phyloP scores from a whole-genome alignment of 306 rosid genomes.

The Rosa chinensis region DNA sequence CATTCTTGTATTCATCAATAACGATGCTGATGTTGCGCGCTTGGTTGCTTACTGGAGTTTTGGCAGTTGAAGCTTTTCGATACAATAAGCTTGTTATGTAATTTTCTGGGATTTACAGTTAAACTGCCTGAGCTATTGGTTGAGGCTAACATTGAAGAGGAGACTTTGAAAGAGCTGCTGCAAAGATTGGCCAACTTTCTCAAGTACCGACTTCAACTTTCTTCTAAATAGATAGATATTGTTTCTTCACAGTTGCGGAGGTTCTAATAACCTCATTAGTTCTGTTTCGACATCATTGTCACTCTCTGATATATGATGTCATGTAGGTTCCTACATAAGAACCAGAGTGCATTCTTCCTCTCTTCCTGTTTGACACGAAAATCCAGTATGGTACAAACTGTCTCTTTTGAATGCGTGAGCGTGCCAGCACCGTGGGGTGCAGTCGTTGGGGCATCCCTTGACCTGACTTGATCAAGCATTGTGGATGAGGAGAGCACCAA shows the following conservation, averaged over 20 bases:
- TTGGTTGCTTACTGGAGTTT: background rate
- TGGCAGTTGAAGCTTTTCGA: conserved; percentile 1
- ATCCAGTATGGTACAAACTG: no score
- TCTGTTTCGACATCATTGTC: no score
- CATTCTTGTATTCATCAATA: background rate
- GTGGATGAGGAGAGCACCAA: no score
- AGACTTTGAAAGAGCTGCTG: conserved; percentile 56
- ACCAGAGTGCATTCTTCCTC: conserved; percentile 60
- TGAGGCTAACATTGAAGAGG: conserved; percentile 66
- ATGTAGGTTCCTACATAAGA: conserved; percentile 72
- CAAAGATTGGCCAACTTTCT: conserved; percentile 64
- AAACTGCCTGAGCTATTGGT: conserved; percentile 77
- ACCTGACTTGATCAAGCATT: no score
- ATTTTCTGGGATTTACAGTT: conserved; percentile 49
- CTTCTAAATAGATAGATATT: no score
- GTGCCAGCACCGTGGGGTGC: no score
- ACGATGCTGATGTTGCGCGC: background rate
- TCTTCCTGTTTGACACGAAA: no score
- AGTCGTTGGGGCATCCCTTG: no score
- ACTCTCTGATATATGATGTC: conserved; percentile 20
- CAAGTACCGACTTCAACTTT: conserved; percentile 45
- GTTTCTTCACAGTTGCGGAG: no score
- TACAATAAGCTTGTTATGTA: conserved; percentile 15
- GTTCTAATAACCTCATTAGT: no score
- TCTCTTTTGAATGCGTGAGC: no score